A percentile compares a stretch with the other conserved stretches of the same genome.
Conservation (phyloP, 768 basidiomycete species). For the Tylopilus intermedius region DNA sequence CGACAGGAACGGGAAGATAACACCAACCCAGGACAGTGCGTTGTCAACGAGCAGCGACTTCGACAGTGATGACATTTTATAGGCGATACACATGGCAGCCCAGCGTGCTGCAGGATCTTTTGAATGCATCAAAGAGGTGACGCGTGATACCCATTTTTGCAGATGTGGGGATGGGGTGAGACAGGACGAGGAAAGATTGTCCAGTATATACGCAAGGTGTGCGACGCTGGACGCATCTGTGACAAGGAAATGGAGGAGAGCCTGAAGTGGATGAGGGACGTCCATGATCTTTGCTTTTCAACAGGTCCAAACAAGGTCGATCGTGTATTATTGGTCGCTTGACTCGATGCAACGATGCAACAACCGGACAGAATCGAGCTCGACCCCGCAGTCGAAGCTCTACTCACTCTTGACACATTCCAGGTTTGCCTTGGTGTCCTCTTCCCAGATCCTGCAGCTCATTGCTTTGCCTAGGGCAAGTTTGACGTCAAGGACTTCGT, state of each 20-base stretch:
- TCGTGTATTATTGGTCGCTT: background rate
- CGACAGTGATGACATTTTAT: constrained; percentile 58
- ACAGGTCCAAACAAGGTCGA: constrained; percentile 28
- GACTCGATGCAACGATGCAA: constrained; percentile 18
- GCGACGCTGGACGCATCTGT: constrained; percentile 58
- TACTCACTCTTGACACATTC: constrained; percentile 50
- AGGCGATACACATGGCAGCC: constrained; percentile 74
- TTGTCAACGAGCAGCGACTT: constrained; percentile 59
- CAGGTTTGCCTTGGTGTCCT: constrained; percentile 36
- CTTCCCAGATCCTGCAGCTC: constrained; percentile 7
- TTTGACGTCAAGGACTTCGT: constrained; percentile 92
- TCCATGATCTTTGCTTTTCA: constrained; percentile 39
- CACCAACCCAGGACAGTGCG: constrained; percentile 68
- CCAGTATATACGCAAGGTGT: constrained; percentile 57
- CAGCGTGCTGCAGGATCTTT: constrained; percentile 74
- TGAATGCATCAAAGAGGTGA: constrained; percentile 71
- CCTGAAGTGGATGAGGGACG: constrained; percentile 49
- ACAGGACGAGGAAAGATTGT: constrained; percentile 46
- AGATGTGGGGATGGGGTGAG: constrained; percentile 62
- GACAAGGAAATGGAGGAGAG: constrained; percentile 63
- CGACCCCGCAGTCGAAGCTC: constrained; percentile 51
- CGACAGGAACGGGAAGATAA: constrained; percentile 59
- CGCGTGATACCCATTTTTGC: constrained; percentile 70
- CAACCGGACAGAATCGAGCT: constrained; percentile 29
- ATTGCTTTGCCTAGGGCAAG: constrained; percentile 54